Percentiles rank a stretch among this genome's conserved stretches.
phyloP scores from a whole-genome alignment of 1,284 basidiomycete genomes.

The Puccinia sorghi region DNA sequence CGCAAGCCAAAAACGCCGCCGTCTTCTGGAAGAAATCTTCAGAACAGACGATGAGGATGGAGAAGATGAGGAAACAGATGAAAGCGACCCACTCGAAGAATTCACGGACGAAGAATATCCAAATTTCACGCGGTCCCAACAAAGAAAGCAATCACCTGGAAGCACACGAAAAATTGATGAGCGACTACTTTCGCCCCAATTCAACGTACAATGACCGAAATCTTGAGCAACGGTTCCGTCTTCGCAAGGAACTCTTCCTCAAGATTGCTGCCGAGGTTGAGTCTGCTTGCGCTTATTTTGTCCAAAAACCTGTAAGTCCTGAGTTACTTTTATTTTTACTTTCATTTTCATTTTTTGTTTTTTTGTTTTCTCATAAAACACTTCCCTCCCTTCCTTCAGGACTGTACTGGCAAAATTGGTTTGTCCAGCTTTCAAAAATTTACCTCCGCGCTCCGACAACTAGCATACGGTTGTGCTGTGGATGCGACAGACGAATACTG shows the following conservation, averaged over 20 bases:
- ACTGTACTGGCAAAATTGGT: background rate
- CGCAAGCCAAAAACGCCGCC: background rate
- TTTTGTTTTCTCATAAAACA: background rate
- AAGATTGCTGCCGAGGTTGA: background rate
- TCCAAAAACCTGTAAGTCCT: background rate
- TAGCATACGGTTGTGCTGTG: background rate
- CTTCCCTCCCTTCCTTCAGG: background rate
- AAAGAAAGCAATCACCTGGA: background rate
- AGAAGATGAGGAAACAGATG: background rate
- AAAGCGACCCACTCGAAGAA: background rate
- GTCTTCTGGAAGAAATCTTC: background rate
- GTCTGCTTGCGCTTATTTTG: background rate
- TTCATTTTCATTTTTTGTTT: background rate
- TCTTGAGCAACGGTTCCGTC: background rate
- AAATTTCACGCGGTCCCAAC: background rate
- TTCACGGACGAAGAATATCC: background rate
- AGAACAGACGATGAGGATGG: background rate
- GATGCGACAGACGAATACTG: conserved; percentile 4
- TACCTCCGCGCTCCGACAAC: background rate
- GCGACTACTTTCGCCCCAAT: background rate
- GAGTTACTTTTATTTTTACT: no score
- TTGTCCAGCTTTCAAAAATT: background rate
- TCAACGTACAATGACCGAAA: background rate
- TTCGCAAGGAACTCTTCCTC: background rate
- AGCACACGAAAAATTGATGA: background rate